Percentiles rank a stretch among this genome's conserved stretches.
Evolutionary conservation across 805 yeast species (phyloP).

Genomic region (Wickerhamomyces bovis): DNA sequence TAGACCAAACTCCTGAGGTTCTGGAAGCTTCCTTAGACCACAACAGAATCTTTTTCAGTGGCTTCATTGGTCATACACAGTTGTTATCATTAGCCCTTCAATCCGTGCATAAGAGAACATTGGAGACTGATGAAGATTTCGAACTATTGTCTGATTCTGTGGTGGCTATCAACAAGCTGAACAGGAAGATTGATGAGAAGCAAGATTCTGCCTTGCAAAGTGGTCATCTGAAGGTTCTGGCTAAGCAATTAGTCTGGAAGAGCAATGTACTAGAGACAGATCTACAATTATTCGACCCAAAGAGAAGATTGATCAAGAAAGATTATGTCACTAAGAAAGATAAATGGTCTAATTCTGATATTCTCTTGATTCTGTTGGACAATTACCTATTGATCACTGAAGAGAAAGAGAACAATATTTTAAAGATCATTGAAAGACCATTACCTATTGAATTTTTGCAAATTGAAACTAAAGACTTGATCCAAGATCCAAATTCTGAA

Average conservation of each 20-base stretch:
- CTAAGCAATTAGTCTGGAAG: slow-evolving; percentile 50
- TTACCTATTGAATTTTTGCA: slow-evolving; percentile 55
- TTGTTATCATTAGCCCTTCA: slow-evolving; percentile 56
- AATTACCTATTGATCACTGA: slow-evolving; percentile 66
- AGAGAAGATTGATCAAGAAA: slow-evolving; percentile 49
- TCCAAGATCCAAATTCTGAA: slow-evolving; percentile 7
- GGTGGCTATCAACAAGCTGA: slow-evolving; percentile 47
- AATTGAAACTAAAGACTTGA: slow-evolving; percentile 38
- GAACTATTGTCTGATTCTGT: slow-evolving; percentile 46
- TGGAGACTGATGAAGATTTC: slow-evolving; percentile 45
- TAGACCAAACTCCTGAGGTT: slow-evolving; percentile 43
- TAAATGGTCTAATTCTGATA: slow-evolving; percentile 49
- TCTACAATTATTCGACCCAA: slow-evolving; percentile 44
- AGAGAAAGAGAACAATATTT: slow-evolving; percentile 34
- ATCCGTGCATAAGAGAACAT: slow-evolving; percentile 49
- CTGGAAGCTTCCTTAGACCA: slow-evolving; percentile 37
- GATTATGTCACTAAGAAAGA: slow-evolving; percentile 61
- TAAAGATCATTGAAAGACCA: slow-evolving; percentile 49
- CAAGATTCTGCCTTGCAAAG: slow-evolving; percentile 56
- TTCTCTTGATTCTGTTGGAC: slow-evolving; percentile 55
- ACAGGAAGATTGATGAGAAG: slow-evolving; percentile 52
- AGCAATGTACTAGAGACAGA: slow-evolving; percentile 38
- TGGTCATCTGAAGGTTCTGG: slow-evolving; percentile 47
- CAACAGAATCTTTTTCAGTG: slow-evolving; percentile 50
- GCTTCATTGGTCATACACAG: slow-evolving; percentile 49